These are phyloP conservation scores for Biancaea sappan DNA, from an alignment of 306 rosid species.

Conservation along the genomic window DNA sequence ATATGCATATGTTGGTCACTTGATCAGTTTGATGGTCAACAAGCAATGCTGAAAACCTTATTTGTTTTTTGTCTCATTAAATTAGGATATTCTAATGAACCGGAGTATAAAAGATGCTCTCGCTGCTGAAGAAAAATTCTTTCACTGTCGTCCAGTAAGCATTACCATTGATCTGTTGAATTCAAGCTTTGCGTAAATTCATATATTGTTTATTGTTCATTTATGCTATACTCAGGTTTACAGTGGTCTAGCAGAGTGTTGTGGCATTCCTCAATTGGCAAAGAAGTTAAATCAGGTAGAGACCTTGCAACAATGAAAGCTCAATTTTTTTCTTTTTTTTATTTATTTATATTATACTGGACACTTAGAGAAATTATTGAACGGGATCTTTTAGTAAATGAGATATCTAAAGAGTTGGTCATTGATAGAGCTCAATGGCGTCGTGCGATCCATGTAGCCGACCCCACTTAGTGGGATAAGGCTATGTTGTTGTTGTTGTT, in stretches of 20 bases:
- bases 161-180: constrained; percentile 13
- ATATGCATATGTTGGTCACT: constrained; percentile 24
- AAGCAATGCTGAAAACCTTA: constrained; percentile 32
- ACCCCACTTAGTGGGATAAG: no score
- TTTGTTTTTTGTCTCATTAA: constrained; percentile 36
- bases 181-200: constrained; percentile 17
- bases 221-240: constrained; percentile 65
- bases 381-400: no score
- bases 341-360: no score
- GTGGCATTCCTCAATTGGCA: constrained; percentile 96
- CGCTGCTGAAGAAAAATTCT: constrained; percentile 85
- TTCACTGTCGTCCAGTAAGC: constrained; percentile 93
- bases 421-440: no score
- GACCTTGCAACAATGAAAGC: background rate
- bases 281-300: constrained; percentile 94
- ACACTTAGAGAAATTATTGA: no score
- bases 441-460: no score
- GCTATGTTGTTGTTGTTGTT: no score
- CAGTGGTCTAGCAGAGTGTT: constrained; percentile 84
- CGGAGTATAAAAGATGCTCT: constrained; percentile 97
- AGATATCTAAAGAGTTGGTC: no score
- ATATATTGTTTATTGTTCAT: constrained; percentile 12
- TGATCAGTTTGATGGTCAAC: constrained; percentile 27
- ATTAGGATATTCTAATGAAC: constrained; percentile 81
- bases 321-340: background rate